Evolutionary conservation across 2,329 filamentous ascomycete species (phyloP).

Genomic region (Elsinoe necatrix): DNA sequence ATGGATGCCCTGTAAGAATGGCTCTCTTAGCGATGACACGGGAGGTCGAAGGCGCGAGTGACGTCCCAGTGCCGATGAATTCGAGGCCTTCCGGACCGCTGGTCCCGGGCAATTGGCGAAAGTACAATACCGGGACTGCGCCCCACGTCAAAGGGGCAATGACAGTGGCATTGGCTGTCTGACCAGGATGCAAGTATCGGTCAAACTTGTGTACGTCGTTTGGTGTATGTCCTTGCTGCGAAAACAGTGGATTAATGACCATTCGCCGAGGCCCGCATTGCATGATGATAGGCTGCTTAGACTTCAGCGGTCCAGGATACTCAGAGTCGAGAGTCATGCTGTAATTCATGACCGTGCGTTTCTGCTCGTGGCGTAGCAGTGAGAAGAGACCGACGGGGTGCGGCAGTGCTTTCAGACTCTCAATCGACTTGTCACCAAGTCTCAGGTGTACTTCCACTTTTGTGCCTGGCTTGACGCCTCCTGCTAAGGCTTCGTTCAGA

Average conservation of each 20-base stretch:
- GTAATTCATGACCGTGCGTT: slow-evolving; percentile 81
- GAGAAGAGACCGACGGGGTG: slow-evolving; percentile 70
- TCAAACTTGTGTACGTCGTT: slow-evolving; percentile 98
- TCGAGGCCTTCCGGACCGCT: slow-evolving; percentile 32
- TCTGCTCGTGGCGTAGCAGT: slow-evolving; percentile 87
- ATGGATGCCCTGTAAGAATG: slow-evolving; percentile 89
- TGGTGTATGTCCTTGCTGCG: slow-evolving; percentile 76
- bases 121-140: slow-evolving; percentile 80
- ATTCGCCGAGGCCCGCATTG: slow-evolving; percentile 86
- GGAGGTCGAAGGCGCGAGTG: slow-evolving; percentile 62
- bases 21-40: slow-evolving; percentile 90
- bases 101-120: slow-evolving; percentile 51
- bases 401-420: slow-evolving; percentile 46
- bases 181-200: slow-evolving; percentile 82
- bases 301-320: slow-evolving; percentile 66
- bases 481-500: slow-evolving; percentile 75
- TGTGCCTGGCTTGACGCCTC: slow-evolving; percentile 75
- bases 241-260: slow-evolving; percentile 83
- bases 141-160: slow-evolving; percentile 90
- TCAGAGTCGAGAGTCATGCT: slow-evolving; percentile 79
- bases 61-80: slow-evolving; percentile 79
- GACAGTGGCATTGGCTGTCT: slow-evolving; percentile 81
- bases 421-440: slow-evolving; percentile 35
- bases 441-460: slow-evolving; percentile 71
- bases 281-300: slow-evolving; percentile 84